phyloP scores from a whole-genome alignment of 1,284 basidiomycete genomes.

The Cerioporus squamosus region DNA sequence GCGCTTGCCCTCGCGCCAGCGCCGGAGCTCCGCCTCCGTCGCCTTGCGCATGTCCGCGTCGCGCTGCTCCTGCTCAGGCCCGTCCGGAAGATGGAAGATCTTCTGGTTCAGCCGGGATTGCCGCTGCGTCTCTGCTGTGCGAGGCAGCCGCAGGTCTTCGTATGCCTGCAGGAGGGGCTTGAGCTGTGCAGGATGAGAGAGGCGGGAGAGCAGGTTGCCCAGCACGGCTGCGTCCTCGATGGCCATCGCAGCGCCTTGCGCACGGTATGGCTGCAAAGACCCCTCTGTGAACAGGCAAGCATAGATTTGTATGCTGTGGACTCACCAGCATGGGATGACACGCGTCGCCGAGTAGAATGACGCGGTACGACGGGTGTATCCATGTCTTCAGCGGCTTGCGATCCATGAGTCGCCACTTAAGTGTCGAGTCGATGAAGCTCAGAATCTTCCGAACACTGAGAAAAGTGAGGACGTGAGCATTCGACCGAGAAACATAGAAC shows the following conservation, averaged over 20 bases:
- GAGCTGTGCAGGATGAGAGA: constrained; percentile 49
- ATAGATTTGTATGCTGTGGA: background rate
- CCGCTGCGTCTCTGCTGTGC: constrained; percentile 51
- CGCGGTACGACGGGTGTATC: constrained; percentile 42
- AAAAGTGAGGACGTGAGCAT: background rate
- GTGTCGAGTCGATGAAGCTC: constrained; percentile 42
- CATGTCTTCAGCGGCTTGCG: constrained; percentile 45
- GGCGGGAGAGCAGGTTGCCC: constrained; percentile 57
- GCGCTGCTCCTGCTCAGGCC: constrained; percentile 53
- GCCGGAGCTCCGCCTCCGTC: constrained; percentile 44
- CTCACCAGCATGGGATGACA: constrained; percentile 65
- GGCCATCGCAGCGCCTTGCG: constrained; percentile 72
- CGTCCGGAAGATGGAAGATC: constrained; percentile 59
- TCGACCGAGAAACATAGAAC: no score
- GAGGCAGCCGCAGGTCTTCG: constrained; percentile 49
- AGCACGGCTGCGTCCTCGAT: constrained; percentile 70
- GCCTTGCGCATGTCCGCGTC: constrained; percentile 56
- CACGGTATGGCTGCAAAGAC: constrained; percentile 59
- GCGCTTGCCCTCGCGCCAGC: constrained; percentile 18
- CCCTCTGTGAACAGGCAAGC: background rate
- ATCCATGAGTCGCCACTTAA: constrained; percentile 52
- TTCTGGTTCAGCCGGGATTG: constrained; percentile 53
- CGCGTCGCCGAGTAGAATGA: constrained; percentile 48
- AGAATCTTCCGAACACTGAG: constrained; percentile 46
- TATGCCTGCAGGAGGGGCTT: constrained; percentile 54